Evolutionary conservation across 2,329 filamentous ascomycete genomes (phyloP), one percentile per base, ranked within the genome.

Genomic region (Cladophialophora psammophila): DNA sequence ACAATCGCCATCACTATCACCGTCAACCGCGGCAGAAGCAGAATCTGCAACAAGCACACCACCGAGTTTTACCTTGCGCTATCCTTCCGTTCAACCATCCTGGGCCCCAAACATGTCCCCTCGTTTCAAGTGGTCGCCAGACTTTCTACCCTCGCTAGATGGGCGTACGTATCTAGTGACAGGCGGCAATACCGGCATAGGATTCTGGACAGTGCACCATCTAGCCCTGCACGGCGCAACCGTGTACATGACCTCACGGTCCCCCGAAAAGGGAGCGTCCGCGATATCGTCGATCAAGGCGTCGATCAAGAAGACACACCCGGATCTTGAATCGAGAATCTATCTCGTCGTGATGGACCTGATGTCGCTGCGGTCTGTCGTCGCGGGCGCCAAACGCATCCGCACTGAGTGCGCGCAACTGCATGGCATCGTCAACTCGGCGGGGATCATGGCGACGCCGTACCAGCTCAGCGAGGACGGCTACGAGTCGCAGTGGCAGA

Each of bases 171-270:
- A 76, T 63, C 75, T 85, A 31, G 77, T 85, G 40, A 85, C 83
- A 0, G 83, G 83, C 52, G 81, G 72, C 72, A 86, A 83, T 63
- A 75, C 78, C n/a, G 84, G 84, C 0, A 78, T 86, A 0, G 84
- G 85, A 31, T 79, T 77, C 64, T 76, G 78, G 63, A 79, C 79
- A 4, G 74, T 83, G 45, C 70, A 79, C 12, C 76, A 78, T 3
- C 75, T 84, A 7, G 78, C 80, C 9, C 76, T 76, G 59, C 81
- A 82, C 67, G 73, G 79, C 72, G 69, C 82, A 72, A 76, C 77
- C 26, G 75, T 81, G 18, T 81, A 75, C 55, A 72, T 81, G 8
- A 77, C 74, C 32, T 81, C 78, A 9, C 74, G 78, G 31, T 75
- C 77, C 4, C 76, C 76, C 42, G 77, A 76, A 13, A 74, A 76